Evolutionary conservation across 805 yeast species (phyloP), one percentile per base, ranked within the genome.

Genomic region (Isabelozyma rhagii): DNA sequence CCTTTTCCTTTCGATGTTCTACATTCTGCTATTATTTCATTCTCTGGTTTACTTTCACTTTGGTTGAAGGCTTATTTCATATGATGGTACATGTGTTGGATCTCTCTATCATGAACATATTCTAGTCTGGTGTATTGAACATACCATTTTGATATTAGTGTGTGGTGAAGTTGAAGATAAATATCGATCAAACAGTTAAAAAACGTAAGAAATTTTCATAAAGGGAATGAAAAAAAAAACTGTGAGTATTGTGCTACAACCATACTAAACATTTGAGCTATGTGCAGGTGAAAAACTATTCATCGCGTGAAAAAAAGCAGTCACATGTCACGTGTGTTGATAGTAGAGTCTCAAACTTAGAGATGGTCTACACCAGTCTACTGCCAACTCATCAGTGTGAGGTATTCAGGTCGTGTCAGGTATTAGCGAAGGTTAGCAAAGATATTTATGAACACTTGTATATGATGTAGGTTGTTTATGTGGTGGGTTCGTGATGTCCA

Each of bases 241-340:
- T 31, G 36, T 21, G 25, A 21, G 25, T 31, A 31, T 31, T 31
- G 36, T 31, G 36, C 36, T 31, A 31, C 36, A 13, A 31, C 36
- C 27, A n/a, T 28, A 17, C 10, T 11, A 27, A 11, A 25, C 17
- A n/a, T 18, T 8, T 27, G 43, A 6, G 25, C 43, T 45, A 31
- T 29, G 25, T 27, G 43, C 39, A 45, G 39, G 9, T 38, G 21
- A n/a, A n/a, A 17, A 10, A 31, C 36, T 31, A 31, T 36, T 10
- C 7, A 34, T 15, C 27, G 27, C 17, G 13, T 25, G 18, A 13
- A 28, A 46, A 15, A 46, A 46, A 46, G 36, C 49, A 46, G 49
- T 46, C 49, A 46, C 49, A 46, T 14, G 8, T 41, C 49, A 46
- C 49, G 49, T 46, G 49, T 15, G 5, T 47, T 14, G 25, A 41